Base-by-base conservation (phyloP, 75 land plant genomes). In the Adiantum capillusveneris region DNA sequence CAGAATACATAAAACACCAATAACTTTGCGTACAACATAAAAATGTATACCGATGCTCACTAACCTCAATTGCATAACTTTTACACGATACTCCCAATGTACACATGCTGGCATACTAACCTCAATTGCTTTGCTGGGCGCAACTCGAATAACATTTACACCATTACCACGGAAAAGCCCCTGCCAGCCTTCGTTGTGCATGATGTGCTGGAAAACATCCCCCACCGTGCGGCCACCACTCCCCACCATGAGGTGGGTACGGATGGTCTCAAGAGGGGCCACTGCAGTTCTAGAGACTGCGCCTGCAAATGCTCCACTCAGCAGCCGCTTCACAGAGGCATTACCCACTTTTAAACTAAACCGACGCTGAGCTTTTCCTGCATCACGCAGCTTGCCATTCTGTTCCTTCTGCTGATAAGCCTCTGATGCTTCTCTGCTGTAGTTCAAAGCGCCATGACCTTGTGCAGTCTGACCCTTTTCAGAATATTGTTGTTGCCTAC, bases 101-200 rank as follows among this genome's bases (percentile, higher is more conserved):
- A 9, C 9, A 34, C 9, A 9, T 5, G 9, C 7, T 34, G 65
- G 54, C 39, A 57, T 19, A 46, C 72, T 50, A 51, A 93, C 98
- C 88, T 94, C 98, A 29, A 94, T 84, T 1, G 98, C 98, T 68
- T 94, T 94, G 76, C 98, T 94, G 1, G 98, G 98, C 0, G 98
- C 90, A 53, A 94, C 96, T 12, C 98, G 82, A 46, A 94, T 79
- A 19, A 94, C 98, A 76, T 94, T 94, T 21, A 94, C 80, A 21
- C 93, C 81, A 66, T 94, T 94, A 0, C 96, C 98, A 45, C 98
- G 74, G 53, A 94, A 94, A 75, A 94, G 62, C 0, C 98, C 98
- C 59, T 73, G 73, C 98, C 98, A 94, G 0, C 98, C 98, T 44
- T 94, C 98, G 29, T 55, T 70, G 58, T 79, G 65, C 96, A 86